Percentiles rank a stretch among this genome's conserved stretches.
phyloP scores from a whole-genome alignment of 164 flowering plant species.

The Saururus chinensis region DNA sequence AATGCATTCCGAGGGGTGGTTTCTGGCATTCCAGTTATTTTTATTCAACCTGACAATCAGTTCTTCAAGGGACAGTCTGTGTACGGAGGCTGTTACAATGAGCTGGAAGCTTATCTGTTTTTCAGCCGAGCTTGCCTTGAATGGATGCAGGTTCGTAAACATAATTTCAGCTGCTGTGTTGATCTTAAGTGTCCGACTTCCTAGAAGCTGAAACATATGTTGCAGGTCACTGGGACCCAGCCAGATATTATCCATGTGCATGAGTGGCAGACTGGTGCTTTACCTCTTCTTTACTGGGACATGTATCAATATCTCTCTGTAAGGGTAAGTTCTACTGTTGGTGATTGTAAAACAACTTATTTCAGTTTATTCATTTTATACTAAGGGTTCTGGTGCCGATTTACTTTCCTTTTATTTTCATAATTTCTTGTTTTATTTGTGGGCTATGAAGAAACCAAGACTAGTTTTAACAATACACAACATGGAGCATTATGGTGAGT shows the following conservation, averaged over 20 bases:
- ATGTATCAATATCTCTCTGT: constrained; percentile 51
- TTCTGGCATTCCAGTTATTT: constrained; percentile 42
- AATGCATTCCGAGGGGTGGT: constrained; percentile 44
- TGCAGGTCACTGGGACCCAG: constrained; percentile 47
- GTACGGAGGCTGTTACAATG: constrained; percentile 63
- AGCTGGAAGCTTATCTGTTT: constrained; percentile 58
- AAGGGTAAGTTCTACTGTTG: constrained; percentile 21
- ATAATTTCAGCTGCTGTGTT: neutral
- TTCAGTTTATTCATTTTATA: too few relatives aligned
- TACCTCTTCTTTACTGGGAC: constrained; percentile 69
- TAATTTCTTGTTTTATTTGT: constrained; percentile 1
- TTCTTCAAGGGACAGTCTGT: constrained; percentile 50
- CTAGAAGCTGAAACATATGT: constrained; percentile 1
- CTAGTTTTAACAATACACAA: constrained; percentile 59
- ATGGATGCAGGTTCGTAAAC: constrained; percentile 57
- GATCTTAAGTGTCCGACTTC: neutral
- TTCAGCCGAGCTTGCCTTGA: constrained; percentile 72
- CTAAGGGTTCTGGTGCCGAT: neutral
- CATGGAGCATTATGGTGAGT: constrained; percentile 74
- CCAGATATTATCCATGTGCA: constrained; percentile 66
- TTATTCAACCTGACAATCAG: constrained; percentile 46
- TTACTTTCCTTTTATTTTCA: neutral
- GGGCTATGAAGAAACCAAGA: constrained; percentile 73
- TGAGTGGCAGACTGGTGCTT: constrained; percentile 62
- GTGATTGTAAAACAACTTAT: neutral